phyloP scores from a whole-genome alignment of 441 rosid species.

The Erysimum cheiri region DNA sequence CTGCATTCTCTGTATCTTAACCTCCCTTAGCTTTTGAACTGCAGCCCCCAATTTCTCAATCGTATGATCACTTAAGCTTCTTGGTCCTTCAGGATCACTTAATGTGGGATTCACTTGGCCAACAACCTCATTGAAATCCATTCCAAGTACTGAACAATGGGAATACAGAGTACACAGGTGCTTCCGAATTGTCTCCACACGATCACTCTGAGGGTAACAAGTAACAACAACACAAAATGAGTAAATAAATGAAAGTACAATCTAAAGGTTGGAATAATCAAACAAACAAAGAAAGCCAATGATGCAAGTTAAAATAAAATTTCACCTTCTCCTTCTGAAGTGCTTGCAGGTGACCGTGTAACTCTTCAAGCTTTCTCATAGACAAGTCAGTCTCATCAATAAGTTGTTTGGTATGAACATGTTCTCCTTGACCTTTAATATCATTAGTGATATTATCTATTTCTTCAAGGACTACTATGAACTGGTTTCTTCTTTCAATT shows the following conservation, averaged over 20 bases:
- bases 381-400: constrained; percentile 85
- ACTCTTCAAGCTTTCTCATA: constrained; percentile 85
- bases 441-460: constrained; percentile 62
- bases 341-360: constrained; percentile 68
- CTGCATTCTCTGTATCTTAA: constrained; percentile 95
- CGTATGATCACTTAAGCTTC: constrained; percentile 65
- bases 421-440: constrained; percentile 54
- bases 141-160: constrained; percentile 82
- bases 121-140: constrained; percentile 68
- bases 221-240: constrained; percentile 28
- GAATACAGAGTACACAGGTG: constrained; percentile 60
- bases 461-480: constrained; percentile 65
- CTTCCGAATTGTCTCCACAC: constrained; percentile 72
- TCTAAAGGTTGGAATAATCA: neutral
- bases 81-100: constrained; percentile 60
- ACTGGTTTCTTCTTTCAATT: constrained; percentile 79
- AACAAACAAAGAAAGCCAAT: neutral
- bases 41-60: constrained; percentile 63
- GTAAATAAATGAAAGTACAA: constrained; percentile 15
- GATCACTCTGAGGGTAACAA: constrained; percentile 65
- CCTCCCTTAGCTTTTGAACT: constrained; percentile 67
- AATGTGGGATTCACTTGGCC: constrained; percentile 65
- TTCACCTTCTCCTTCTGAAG: constrained; percentile 88
- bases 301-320: neutral
- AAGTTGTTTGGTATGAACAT: constrained; percentile 35